Evolutionary conservation across 2,329 filamentous ascomycete genomes (phyloP).

Genomic region (Botrytis fabae): DNA sequence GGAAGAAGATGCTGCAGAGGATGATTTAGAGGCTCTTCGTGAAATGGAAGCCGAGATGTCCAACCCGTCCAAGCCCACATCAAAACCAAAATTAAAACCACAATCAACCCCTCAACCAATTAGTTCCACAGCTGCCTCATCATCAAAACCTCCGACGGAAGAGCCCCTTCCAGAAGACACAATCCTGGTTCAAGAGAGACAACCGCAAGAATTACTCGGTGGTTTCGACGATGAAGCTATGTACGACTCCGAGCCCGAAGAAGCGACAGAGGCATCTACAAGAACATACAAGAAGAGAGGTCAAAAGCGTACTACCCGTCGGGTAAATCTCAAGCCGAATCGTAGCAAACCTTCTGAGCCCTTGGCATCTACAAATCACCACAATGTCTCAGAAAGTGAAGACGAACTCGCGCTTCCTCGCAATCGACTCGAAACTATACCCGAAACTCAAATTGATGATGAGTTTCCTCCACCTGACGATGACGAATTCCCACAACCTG

Average conservation of each 20-base stretch:
- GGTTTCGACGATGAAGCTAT: slow-evolving; percentile 64
- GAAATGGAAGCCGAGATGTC: slow-evolving; percentile 62
- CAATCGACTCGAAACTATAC: slow-evolving; percentile 26
- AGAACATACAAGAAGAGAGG: slow-evolving; percentile 80
- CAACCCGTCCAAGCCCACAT: not conserved
- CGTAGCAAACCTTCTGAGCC: slow-evolving; percentile 48
- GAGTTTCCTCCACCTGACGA: not conserved
- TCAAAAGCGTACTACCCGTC: slow-evolving; percentile 73
- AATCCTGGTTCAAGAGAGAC: slow-evolving; percentile 48
- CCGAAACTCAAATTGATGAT: slow-evolving; percentile 34
- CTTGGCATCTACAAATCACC: slow-evolving; percentile 37
- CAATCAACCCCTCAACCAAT: slow-evolving; percentile 30
- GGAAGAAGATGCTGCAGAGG: slow-evolving; percentile 68
- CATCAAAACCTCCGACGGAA: not conserved
- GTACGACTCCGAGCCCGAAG: slow-evolving; percentile 56
- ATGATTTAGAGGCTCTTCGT: slow-evolving; percentile 72
- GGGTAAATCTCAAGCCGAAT: slow-evolving; percentile 62
- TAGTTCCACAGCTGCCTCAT: slow-evolving; percentile 14
- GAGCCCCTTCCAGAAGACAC: slow-evolving; percentile 39
- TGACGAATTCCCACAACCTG: slow-evolving; percentile 2
- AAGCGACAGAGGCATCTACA: slow-evolving; percentile 41
- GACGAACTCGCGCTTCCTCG: slow-evolving; percentile 39
- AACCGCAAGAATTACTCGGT: slow-evolving; percentile 49
- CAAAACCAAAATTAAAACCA: slow-evolving; percentile 27
- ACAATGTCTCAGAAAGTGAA: slow-evolving; percentile 42